Evolutionary conservation across 2,329 filamentous ascomycete species (phyloP), one percentile per base, ranked within the genome.

Genomic region (Verticillium dahliae): DNA sequence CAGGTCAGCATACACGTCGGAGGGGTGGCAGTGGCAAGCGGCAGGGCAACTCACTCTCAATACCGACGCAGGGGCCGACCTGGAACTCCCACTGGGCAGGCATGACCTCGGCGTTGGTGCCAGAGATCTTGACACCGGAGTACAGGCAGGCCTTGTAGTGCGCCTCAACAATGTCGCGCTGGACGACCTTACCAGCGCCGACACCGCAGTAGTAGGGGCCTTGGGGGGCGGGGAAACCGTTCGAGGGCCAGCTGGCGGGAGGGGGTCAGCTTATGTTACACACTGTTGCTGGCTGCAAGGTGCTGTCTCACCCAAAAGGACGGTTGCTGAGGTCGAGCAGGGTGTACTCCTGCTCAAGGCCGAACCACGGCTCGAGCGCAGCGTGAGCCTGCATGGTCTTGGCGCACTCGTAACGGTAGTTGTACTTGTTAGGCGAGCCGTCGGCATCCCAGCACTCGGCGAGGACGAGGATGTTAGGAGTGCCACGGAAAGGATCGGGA

Each of bases 61-160:
- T 97, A 66, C 92, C 94, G 60, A 81, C 78, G 79, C 91, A 96
- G 66, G 94, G 94, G 62, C 94, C 94, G 71, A 97, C 91, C 76
- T 97, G 94, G 87, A 91, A 97, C 78, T 98, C 94, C 94, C 94
- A 98, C 80, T 97, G 94, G 64, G 90, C 92, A 66, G 92, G 90
- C 91, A 97, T 96, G 73, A 99, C 95, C 85, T 99, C 95, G 68
- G 95, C 95, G 79, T 99, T 99, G 81, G 95, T 98, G 73, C 95
- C 95, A 33, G 93, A 97, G 78, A 99, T 98, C 77, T 93, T 88
- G 79, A 99, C 85, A 63, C 90, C 89, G 64, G 94, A 87, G 76
- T 92, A 66, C 50, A 67, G 52, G 61, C 64, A 75, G 68, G 89
- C 89, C 80, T 91, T 91, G 88, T 92, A 93, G 82, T 96, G 91